Conservation (phyloP, 768 basidiomycete genomes). For the Trametes cingulata region DNA sequence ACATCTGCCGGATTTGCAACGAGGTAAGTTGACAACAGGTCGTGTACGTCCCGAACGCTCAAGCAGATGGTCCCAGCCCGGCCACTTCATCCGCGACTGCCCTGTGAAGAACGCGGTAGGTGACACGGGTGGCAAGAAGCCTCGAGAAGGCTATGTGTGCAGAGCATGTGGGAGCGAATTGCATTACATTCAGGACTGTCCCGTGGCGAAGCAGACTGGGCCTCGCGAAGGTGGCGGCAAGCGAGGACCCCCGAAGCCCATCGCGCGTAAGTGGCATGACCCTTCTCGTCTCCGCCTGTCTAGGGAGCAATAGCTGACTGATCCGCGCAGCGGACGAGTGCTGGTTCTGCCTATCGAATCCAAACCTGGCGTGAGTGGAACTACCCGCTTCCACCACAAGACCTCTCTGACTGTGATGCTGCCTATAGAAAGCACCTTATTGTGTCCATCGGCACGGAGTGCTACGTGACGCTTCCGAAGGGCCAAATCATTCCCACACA, state of each 20-base stretch:
- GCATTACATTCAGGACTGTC: constrained; percentile 89
- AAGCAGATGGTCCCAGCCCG: constrained; percentile 47
- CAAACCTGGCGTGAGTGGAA: constrained; percentile 72
- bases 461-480: constrained; percentile 95
- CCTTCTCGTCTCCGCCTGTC: constrained; percentile 10
- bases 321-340: constrained; percentile 75
- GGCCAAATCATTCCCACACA: constrained; percentile 91
- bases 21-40: constrained; percentile 43
- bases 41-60: not conserved
- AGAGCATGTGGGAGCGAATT: constrained; percentile 85
- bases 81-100: constrained; percentile 88
- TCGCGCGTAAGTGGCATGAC: constrained; percentile 57
- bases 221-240: constrained; percentile 41
- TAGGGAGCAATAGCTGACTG: not conserved
- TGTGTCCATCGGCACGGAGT: constrained; percentile 89
- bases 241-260: constrained; percentile 71
- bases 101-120: constrained; percentile 76
- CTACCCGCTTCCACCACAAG: not conserved
- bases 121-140: constrained; percentile 82
- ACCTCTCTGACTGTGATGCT: constrained; percentile 10
- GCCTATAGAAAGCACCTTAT: constrained; percentile 85
- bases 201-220: constrained; percentile 57
- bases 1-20: constrained; percentile 85
- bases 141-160: constrained; percentile 85
- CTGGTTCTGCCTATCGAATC: constrained; percentile 98